Conservation (phyloP, 768 basidiomycete genomes). For the Gloeostereum incarnatum region DNA sequence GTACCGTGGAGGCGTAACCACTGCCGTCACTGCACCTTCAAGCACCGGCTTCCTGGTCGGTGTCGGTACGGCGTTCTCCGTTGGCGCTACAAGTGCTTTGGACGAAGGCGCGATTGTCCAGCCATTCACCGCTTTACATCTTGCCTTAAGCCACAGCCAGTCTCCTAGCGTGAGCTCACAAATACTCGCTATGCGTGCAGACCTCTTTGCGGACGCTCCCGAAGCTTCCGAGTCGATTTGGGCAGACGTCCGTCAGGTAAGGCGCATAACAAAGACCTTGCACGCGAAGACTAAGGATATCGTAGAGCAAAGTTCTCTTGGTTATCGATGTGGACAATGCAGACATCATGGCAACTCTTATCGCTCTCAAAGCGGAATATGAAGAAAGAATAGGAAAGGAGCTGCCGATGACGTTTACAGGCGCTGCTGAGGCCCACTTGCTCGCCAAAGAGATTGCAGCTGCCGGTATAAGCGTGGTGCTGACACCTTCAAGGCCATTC, state of each 20-base stretch:
- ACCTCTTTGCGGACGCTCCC: too few species aligned
- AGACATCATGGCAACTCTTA: conserved; percentile 59
- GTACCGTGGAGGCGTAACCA: conserved; percentile 56
- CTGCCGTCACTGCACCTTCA: conserved; percentile 46
- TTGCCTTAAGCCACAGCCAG: conserved; percentile 36
- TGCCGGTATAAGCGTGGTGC: conserved; percentile 62
- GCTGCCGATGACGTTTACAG: conserved; percentile 41
- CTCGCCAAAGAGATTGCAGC: conserved; percentile 64
- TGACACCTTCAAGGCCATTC: conserved; percentile 59
- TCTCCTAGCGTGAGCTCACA: conserved; percentile 56
- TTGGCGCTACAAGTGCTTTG: conserved; percentile 45
- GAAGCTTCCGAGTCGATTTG: too few species aligned
- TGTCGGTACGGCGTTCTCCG: conserved; percentile 48
- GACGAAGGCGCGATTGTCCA: conserved; percentile 49
- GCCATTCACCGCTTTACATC: conserved; percentile 50
- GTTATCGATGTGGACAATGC: conserved; percentile 57
- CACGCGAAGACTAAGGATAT: conserved; percentile 1
- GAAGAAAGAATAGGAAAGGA: conserved; percentile 29
- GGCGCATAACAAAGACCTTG: conserved; percentile 1
- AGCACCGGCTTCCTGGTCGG: conserved; percentile 44
- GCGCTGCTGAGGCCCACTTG: conserved; percentile 61
- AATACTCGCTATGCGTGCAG: conserved; percentile 48
- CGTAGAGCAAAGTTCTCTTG: conserved; percentile 46
- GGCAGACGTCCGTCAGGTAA: conserved; percentile 36
- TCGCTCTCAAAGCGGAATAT: conserved; percentile 55